Evolutionary conservation across 805 yeast species (phyloP).

Genomic region (Candida ortonii): DNA sequence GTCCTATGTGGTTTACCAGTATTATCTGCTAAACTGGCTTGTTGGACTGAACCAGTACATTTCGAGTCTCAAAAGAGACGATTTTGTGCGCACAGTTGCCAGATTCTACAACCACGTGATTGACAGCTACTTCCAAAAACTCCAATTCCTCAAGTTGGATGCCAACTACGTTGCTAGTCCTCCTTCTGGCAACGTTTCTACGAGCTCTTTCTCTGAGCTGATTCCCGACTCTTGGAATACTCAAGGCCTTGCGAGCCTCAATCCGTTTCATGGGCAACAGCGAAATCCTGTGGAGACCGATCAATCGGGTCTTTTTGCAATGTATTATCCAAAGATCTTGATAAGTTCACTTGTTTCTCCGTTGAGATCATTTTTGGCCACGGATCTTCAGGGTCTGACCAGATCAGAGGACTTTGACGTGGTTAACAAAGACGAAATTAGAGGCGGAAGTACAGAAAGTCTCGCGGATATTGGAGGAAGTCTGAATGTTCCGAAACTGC

Average conservation of each 20-base stretch:
- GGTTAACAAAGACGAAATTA: conserved; percentile 36
- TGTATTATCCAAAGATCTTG: conserved; percentile 15
- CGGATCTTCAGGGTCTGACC: conserved; percentile 8
- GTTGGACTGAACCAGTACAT: conserved; percentile 31
- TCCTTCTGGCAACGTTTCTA: not conserved
- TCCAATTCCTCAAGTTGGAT: conserved; percentile 12
- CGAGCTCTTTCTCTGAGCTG: conserved; percentile 7
- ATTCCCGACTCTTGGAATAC: conserved; percentile 12
- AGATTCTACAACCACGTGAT: conserved; percentile 16
- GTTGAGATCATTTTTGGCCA: conserved; percentile 4
- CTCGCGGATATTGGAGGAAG: conserved; percentile 5
- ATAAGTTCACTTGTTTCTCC: conserved; percentile 18
- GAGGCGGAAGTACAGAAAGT: conserved; percentile 8
- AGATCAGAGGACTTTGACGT: conserved; percentile 43
- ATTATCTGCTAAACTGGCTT: conserved; percentile 52
- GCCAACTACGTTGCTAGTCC: not conserved
- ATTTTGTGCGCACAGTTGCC: conserved; percentile 3
- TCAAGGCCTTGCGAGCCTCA: conserved; percentile 2
- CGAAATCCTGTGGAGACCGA: not conserved
- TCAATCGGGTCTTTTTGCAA: conserved; percentile 2
- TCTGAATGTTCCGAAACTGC: conserved; percentile 12
- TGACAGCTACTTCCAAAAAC: conserved; percentile 12
- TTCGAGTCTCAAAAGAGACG: conserved; percentile 16
- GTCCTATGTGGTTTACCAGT: conserved; percentile 46
- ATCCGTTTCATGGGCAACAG: not conserved